A percentile compares a stretch with the other conserved stretches of the same genome.
These are phyloP conservation scores for Silene conica DNA, from an alignment of 148 eudicot genomes.

Conservation along the genomic window DNA sequence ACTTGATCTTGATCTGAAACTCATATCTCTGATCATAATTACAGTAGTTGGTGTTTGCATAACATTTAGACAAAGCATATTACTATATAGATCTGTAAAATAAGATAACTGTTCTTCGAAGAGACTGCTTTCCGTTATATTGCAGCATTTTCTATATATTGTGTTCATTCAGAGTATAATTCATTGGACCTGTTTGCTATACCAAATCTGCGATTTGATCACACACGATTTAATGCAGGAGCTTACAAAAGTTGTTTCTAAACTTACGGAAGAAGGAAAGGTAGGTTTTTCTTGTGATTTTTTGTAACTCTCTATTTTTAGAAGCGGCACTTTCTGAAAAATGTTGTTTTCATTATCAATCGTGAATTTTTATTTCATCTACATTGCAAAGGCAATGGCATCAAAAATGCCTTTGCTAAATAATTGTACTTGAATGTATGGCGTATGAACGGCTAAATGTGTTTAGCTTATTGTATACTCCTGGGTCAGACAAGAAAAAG, in stretches of 20 bases:
- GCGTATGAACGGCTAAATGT: not conserved
- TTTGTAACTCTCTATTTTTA: not conserved
- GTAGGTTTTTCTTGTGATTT: conserved; percentile 25
- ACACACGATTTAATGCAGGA: conserved; percentile 46
- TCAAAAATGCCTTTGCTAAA: not conserved
- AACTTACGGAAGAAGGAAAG: conserved; percentile 94
- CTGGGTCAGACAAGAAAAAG: not conserved
- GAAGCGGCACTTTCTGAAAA: not conserved
- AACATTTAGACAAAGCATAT: no score
- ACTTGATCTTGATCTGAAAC: no score
- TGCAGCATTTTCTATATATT: no score
- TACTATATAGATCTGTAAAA: no score
- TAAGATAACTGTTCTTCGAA: no score
- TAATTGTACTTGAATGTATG: not conserved
- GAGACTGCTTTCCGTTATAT: no score
- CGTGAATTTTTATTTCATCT: not conserved
- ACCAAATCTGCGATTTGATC: not conserved
- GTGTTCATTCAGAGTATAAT: no score
- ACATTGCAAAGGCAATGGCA: not conserved
- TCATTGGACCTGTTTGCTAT: no score
- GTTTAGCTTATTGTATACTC: not conserved
- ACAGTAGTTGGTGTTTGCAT: no score
- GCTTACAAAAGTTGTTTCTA: conserved; percentile 73
- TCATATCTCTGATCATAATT: no score
- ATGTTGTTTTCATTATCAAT: not conserved